phyloP scores from a whole-genome alignment of 108 stramenopile species.

The Skeletonema potamos region DNA sequence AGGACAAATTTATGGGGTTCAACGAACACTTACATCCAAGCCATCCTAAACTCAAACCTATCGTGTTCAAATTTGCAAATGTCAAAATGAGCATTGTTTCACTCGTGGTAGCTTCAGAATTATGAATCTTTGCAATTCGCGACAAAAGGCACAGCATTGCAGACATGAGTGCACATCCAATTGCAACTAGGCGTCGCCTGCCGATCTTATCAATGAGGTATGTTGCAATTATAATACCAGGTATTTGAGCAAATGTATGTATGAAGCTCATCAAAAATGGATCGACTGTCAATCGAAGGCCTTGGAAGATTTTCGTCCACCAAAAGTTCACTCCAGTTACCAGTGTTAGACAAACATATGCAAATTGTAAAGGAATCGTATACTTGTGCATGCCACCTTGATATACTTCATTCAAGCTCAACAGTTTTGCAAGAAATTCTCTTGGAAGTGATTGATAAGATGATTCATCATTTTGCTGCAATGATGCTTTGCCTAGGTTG shows the following conservation, averaged over 20 bases:
- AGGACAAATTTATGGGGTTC: too few species aligned
- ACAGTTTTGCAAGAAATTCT: slow-evolving; percentile 22
- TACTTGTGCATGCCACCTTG: slow-evolving; percentile 23
- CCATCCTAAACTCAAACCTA: slow-evolving; percentile 30
- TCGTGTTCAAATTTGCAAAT: slow-evolving; percentile 24
- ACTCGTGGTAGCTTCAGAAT: not conserved
- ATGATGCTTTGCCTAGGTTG: slow-evolving; percentile 12
- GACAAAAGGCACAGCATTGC: not conserved
- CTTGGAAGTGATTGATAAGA: not conserved
- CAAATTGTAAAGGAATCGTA: slow-evolving; percentile 37
- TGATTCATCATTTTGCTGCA: not conserved
- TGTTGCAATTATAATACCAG: slow-evolving; percentile 33
- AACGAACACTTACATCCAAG: not conserved
- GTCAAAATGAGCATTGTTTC: slow-evolving; percentile 11
- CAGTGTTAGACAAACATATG: slow-evolving; percentile 27
- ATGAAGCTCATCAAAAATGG: slow-evolving; percentile 29
- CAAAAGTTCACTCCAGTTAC: slow-evolving; percentile 34
- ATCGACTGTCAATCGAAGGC: slow-evolving; percentile 10
- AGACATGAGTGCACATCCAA: slow-evolving; percentile 21
- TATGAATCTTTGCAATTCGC: not conserved
- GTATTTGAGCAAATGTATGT: slow-evolving; percentile 44
- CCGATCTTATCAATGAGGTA: slow-evolving; percentile 40
- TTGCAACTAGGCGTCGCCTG: slow-evolving; percentile 21
- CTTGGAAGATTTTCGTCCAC: slow-evolving; percentile 47
- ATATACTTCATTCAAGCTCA: slow-evolving; percentile 23